phyloP scores from a whole-genome alignment of 345 rosid genomes.

The Eucalyptus viminalis region DNA sequence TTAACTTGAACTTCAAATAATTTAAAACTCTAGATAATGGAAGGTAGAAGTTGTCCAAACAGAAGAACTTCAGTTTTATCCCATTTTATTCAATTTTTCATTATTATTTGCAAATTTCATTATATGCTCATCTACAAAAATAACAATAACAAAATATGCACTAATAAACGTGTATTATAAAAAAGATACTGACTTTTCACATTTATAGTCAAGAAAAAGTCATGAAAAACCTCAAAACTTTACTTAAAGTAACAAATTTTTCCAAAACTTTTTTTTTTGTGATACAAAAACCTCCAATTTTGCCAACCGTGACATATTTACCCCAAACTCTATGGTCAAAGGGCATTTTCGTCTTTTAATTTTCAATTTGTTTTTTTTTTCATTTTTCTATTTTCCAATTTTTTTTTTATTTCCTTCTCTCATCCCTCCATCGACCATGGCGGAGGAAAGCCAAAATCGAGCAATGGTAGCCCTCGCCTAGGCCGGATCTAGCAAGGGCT shows the following conservation, averaged over 20 bases:
- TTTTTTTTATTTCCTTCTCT: no score
- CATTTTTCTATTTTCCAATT: rapidly evolving
- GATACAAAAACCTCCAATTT: no score
- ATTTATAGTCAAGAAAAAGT: no score
- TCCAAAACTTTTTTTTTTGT: no score
- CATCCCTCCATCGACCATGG: no score
- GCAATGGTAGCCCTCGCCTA: rapidly evolving
- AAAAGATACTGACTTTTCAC: not conserved
- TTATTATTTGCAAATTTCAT: not conserved
- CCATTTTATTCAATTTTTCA: not conserved
- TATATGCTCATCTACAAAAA: not conserved
- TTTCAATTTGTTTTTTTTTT: no score
- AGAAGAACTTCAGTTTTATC: not conserved
- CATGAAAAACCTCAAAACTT: no score
- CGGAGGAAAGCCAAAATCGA: rapidly evolving
- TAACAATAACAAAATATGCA: not conserved
- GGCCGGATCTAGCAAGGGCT: rapidly evolving
- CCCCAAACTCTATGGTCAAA: no score
- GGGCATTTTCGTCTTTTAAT: no score
- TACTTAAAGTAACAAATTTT: no score
- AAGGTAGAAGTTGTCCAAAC: not conserved
- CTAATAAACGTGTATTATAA: no score
- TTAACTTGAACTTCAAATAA: not conserved
- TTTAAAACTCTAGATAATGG: not conserved
- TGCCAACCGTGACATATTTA: rapidly evolving